Percentiles rank a stretch among this genome's conserved stretches.
These are phyloP conservation scores for Adiantum capillusveneris DNA, from an alignment of 75 land plant genomes.

Conservation along the genomic window DNA sequence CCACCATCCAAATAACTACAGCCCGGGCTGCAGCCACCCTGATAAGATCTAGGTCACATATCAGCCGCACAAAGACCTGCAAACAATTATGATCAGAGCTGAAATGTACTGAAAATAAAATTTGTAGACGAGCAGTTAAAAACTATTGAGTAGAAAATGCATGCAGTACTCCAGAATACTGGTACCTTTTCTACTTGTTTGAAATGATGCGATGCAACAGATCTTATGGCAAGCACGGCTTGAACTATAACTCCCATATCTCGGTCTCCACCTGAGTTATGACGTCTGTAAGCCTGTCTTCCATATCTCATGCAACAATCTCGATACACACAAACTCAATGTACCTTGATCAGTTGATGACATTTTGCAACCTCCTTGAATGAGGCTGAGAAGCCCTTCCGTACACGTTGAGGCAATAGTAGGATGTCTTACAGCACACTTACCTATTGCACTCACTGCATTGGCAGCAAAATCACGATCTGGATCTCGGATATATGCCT, in stretches of 20 bases:
- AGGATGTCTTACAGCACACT: constrained; percentile 68
- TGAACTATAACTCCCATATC: constrained; percentile 68
- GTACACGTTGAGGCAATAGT: constrained; percentile 48
- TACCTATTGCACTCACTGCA: constrained; percentile 85
- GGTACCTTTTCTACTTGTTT: constrained; percentile 43
- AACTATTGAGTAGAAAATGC: too few species aligned
- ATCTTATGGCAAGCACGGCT: constrained; percentile 72
- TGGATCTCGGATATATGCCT: constrained; percentile 90
- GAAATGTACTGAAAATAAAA: too few species aligned
- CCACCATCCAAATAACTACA: constrained; percentile 83
- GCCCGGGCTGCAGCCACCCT: constrained; percentile 78
- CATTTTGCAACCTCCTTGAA: constrained; percentile 27
- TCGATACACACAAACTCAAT: neutral
- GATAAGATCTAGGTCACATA: constrained; percentile 61
- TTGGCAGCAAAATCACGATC: constrained; percentile 87
- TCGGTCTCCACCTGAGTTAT: constrained; percentile 21
- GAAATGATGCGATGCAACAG: constrained; percentile 65
- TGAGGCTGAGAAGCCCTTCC: constrained; percentile 60
- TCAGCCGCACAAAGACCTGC: constrained; percentile 65
- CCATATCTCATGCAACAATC: too few species aligned
- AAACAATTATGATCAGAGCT: too few species aligned
- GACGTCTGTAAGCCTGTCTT: too few species aligned
- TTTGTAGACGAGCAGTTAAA: too few species aligned
- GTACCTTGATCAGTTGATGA: neutral
- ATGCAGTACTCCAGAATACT: too few species aligned